Evolutionary conservation across 2,329 filamentous ascomycete species (phyloP).

Genomic region (Zymoseptoria ardabiliae): DNA sequence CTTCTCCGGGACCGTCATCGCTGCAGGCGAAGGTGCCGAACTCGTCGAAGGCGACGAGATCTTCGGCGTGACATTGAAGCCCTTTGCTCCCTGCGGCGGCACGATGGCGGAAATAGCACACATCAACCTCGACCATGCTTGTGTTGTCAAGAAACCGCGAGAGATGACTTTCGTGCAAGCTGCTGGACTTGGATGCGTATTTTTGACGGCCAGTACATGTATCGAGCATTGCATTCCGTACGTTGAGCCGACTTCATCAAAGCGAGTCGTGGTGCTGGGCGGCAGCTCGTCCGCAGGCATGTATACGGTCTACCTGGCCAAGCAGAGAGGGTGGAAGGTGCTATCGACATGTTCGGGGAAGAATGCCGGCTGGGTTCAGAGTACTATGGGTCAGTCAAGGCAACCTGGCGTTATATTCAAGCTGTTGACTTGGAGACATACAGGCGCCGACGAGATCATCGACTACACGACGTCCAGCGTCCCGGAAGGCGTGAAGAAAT

Average conservation of each 20-base stretch:
- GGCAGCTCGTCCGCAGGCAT: conserved; percentile 28
- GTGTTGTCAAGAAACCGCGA: conserved; percentile 24
- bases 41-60: conserved; percentile 28
- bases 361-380: conserved; percentile 34
- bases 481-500: conserved; percentile 41
- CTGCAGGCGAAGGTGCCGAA: conserved; percentile 15
- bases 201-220: conserved; percentile 27
- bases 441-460: conserved; percentile 47
- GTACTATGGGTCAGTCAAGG: not conserved
- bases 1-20: conserved; percentile 26
- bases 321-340: conserved; percentile 28
- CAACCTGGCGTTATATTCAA: not conserved
- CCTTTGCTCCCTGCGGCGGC: conserved; percentile 21
- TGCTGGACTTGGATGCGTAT: conserved; percentile 27
- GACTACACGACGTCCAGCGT: conserved; percentile 52
- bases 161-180: conserved; percentile 27
- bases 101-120: conserved; percentile 25
- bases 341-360: conserved; percentile 48
- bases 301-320: conserved; percentile 28
- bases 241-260: conserved; percentile 19
- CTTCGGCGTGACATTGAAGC: conserved; percentile 26
- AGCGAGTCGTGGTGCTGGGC: conserved; percentile 27
- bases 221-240: conserved; percentile 23
- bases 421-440: not conserved
- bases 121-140: conserved; percentile 20